These are phyloP conservation scores for Cenchrus fungigraminus DNA, from an alignment of 176 grass and related monocot genomes.

Conservation along the genomic window DNA sequence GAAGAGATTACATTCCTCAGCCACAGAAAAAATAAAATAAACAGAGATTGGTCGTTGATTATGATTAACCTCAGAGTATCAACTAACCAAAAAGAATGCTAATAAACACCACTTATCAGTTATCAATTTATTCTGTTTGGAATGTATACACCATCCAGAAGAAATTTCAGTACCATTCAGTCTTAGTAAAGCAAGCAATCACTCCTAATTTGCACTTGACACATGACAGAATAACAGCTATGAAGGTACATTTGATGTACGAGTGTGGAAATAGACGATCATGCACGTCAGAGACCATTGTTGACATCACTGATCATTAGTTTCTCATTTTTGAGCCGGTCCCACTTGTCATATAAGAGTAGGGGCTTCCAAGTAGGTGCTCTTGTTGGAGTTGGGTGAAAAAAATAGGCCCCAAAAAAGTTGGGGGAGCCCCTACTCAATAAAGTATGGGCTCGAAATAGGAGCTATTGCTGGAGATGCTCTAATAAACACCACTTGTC, in stretches of 20 bases:
- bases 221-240: background rate
- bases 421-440: too few species aligned
- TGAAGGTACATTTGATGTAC: background rate
- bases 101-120: too few species aligned
- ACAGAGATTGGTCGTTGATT: background rate
- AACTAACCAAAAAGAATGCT: background rate
- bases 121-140: background rate
- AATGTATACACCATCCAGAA: background rate
- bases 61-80: background rate
- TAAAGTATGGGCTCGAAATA: too few species aligned
- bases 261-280: background rate
- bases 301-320: slow-evolving; percentile 16
- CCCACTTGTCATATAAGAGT: too few species aligned
- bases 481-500: too few species aligned
- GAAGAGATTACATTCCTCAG: background rate
- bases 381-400: too few species aligned
- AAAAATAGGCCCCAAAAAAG: too few species aligned
- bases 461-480: too few species aligned
- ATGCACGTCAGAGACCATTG: too few species aligned
- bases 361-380: too few species aligned
- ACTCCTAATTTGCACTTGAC: background rate
- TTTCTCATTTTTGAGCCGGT: slow-evolving; percentile 13
- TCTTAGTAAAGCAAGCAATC: background rate
- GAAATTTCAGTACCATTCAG: background rate
- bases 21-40: background rate